Evolutionary conservation across 768 basidiomycete species (phyloP), one percentile per base, ranked within the genome.

Genomic region (Suillus americanus): DNA sequence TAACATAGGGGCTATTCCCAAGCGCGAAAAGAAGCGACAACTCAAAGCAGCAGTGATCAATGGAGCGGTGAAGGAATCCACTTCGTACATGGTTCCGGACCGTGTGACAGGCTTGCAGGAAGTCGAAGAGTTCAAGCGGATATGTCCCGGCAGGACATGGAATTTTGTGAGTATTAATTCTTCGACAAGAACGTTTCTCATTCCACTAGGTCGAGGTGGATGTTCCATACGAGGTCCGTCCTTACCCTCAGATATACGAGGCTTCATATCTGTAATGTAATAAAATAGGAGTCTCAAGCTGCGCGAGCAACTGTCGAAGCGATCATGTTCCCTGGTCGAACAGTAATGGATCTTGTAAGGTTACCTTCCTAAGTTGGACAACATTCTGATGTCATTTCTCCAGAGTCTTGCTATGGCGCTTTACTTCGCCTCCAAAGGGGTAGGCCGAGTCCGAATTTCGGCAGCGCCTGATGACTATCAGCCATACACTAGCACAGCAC

Each of bases 371-470:
- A 20, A 28, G 25, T 8, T 18, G 23, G 25, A 18, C 8, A 57
- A 56, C 53, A 33, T 56, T 70, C 56, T 41, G 57, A 59, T 18
- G 72, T 55, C 9, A 45, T 13, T 3, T 28, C 41, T 6, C 3
- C 69, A 97, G 97, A 96, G 95, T 71, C 86, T 99, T 10, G 92
- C 94, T 0, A 82, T 93, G 57, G 97, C 97, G 1, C 79, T 99
- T 16, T 98, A 91, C 74, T 99, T 99, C 71, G 97, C 97, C 7
- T 91, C 97, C 5, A 82, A 89, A 51, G 95, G 93, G 0, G 71
- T 78, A 40, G 97, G 97, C 2, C 78, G 82, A 57, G 71, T 92
- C 0, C 81, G 83, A 38, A 69, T 68, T 13, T 59, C 71, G 14
- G 74, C 77, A 1, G 72, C 79, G 5, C 75, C 82, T 3, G 70